A percentile compares a stretch with the other conserved stretches of the same genome.
These are phyloP conservation scores for Talaromyces wortmannii DNA, from an alignment of 495 filamentous ascomycete genomes.

Conservation along the genomic window DNA sequence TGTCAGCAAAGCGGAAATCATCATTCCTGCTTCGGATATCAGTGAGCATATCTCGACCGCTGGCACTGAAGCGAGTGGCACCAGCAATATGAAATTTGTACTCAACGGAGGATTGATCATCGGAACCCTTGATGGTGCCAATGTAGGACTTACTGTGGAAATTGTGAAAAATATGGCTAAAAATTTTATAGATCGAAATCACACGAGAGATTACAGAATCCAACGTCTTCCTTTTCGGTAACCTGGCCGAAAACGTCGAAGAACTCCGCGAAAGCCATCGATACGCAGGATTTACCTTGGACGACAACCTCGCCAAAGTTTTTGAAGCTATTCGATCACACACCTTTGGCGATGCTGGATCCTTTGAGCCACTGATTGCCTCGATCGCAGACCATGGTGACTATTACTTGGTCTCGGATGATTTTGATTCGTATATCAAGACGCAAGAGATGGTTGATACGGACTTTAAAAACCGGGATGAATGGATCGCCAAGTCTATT, in stretches of 20 bases:
- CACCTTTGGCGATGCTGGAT: conserved; percentile 67
- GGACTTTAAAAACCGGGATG: conserved; percentile 82
- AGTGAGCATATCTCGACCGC: conserved; percentile 99
- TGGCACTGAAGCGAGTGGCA: conserved; percentile 72
- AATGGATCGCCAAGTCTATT: conserved; percentile 87
- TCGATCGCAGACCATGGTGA: conserved; percentile 89
- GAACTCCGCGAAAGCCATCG: conserved; percentile 88
- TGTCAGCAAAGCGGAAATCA: conserved; percentile 97
- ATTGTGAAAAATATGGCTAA: neutral
- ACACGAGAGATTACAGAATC: conserved; percentile 92
- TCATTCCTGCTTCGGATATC: conserved; percentile 88
- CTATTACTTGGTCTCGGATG: conserved; percentile 95
- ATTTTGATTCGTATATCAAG: conserved; percentile 88
- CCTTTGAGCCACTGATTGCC: conserved; percentile 74
- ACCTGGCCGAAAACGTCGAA: conserved; percentile 93
- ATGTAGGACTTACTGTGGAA: conserved; percentile 52
- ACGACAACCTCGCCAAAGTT: conserved; percentile 67
- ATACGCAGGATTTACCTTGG: conserved; percentile 71
- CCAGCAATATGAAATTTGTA: conserved; percentile 97
- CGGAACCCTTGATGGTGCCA: conserved; percentile 95
- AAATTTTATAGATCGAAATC: conserved; percentile 71
- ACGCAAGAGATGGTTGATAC: conserved; percentile 88
- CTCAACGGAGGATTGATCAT: conserved; percentile 96
- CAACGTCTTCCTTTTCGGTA: conserved; percentile 98
- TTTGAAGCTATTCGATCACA: conserved; percentile 74